These are phyloP conservation scores for Aspergillus sparsus DNA, from an alignment of 495 filamentous ascomycete species.

Conservation along the genomic window DNA sequence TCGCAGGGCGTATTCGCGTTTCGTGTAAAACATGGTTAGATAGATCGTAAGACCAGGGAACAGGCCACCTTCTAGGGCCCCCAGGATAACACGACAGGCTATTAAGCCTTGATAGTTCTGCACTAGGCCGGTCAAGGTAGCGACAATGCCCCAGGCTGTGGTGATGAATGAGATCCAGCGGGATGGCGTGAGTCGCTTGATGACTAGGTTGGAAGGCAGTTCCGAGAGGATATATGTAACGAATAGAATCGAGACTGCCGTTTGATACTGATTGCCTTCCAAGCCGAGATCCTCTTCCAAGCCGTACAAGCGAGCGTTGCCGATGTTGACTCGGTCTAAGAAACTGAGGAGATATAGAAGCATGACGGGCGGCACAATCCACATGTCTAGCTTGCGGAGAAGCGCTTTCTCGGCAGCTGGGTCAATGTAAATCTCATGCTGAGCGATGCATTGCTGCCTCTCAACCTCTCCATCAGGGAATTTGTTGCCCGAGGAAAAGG, in stretches of 20 bases:
- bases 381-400: slow-evolving; percentile 41
- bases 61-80: slow-evolving; percentile 65
- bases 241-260: slow-evolving; percentile 33
- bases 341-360: slow-evolving; percentile 48
- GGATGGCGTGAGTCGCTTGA: slow-evolving; percentile 16
- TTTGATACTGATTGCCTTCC: slow-evolving; percentile 22
- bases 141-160: slow-evolving; percentile 15
- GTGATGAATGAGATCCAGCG: slow-evolving; percentile 21
- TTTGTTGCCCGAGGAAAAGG: slow-evolving; percentile 1
- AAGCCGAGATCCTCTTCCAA: slow-evolving; percentile 18
- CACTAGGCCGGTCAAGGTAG: slow-evolving; percentile 11
- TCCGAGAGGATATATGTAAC: slow-evolving; percentile 20
- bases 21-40: slow-evolving; percentile 51
- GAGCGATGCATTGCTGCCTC: background rate
- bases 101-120: slow-evolving; percentile 5
- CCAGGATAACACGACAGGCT: slow-evolving; percentile 49
- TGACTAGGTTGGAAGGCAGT: slow-evolving; percentile 16
- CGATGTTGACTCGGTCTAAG: slow-evolving; percentile 50
- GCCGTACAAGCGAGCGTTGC: slow-evolving; percentile 18
- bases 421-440: slow-evolving; percentile 20
- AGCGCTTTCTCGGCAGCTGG: slow-evolving; percentile 18
- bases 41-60: slow-evolving; percentile 65
- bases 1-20: slow-evolving; percentile 47
- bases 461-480: slow-evolving; percentile 7
- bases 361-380: slow-evolving; percentile 51